phyloP scores from a whole-genome alignment of 2,329 filamentous ascomycete species.

The Myotisia sp. region DNA sequence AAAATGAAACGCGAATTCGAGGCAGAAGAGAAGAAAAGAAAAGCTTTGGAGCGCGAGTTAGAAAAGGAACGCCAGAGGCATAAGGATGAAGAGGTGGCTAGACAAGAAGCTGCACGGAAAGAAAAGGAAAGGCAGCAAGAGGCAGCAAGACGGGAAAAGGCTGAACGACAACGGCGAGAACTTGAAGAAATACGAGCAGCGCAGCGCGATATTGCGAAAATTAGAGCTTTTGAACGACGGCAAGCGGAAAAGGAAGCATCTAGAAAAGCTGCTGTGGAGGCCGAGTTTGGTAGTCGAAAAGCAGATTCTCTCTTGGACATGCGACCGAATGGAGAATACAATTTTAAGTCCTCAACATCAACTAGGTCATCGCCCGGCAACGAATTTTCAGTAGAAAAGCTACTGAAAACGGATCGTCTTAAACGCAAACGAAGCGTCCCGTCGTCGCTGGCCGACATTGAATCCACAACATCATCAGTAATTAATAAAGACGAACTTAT shows the following conservation, averaged over 20 bases:
- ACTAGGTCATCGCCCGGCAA: constrained; percentile 7
- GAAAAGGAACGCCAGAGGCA: constrained; percentile 1
- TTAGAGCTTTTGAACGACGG: constrained; percentile 7
- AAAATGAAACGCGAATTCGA: background rate
- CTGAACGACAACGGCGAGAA: constrained; percentile 7
- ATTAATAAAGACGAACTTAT: constrained; percentile 31
- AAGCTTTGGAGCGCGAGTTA: constrained; percentile 1
- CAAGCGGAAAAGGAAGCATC: constrained; percentile 7
- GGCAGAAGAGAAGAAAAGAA: background rate
- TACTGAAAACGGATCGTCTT: constrained; percentile 8
- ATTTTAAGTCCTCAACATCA: constrained; percentile 6
- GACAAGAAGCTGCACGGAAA: constrained; percentile 1
- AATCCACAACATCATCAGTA: constrained; percentile 8
- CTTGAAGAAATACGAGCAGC: constrained; percentile 10
- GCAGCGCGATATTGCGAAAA: constrained; percentile 10
- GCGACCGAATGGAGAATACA: too few species aligned
- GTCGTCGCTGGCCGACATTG: constrained; percentile 2
- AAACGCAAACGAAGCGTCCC: constrained; percentile 7
- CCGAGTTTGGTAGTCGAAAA: constrained; percentile 12
- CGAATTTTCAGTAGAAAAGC: constrained; percentile 11
- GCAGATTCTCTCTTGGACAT: constrained; percentile 4
- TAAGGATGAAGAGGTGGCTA: constrained; percentile 8
- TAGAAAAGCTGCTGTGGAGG: constrained; percentile 10
- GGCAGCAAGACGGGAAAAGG: constrained; percentile 7
- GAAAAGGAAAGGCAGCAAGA: constrained; percentile 4